These are phyloP conservation scores for Metschnikowia similis DNA, from an alignment of 805 yeast genomes.

Conservation along the genomic window DNA sequence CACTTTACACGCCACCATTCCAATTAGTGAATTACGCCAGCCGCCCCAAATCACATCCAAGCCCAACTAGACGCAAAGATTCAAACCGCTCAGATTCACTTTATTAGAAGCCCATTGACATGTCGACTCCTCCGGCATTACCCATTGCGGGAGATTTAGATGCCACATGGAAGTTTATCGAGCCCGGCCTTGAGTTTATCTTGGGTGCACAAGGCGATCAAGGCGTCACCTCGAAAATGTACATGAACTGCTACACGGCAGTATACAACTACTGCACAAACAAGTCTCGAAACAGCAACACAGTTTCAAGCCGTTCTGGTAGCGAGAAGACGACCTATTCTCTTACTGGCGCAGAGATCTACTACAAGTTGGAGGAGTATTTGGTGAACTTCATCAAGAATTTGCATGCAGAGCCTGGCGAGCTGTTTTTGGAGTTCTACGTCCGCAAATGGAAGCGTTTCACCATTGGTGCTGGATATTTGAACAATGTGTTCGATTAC, in stretches of 20 bases:
- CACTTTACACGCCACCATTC: neutral
- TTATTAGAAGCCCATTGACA: conserved; percentile 1
- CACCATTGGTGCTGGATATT: conserved; percentile 84
- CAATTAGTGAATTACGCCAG: neutral
- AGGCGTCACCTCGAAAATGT: conserved; percentile 64
- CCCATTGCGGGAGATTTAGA: conserved; percentile 60
- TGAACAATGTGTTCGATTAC: conserved; percentile 91
- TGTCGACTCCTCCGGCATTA: conserved; percentile 21
- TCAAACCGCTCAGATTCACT: neutral
- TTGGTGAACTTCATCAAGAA: conserved; percentile 54
- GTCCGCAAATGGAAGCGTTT: conserved; percentile 81
- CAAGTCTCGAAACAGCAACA: conserved; percentile 49
- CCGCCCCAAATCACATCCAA: neutral
- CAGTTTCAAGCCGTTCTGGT: conserved; percentile 11
- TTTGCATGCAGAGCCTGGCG: conserved; percentile 41
- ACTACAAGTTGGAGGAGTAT: conserved; percentile 64
- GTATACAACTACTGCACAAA: conserved; percentile 90
- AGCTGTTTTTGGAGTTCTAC: conserved; percentile 19
- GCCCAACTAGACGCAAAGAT: neutral
- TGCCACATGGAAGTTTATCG: conserved; percentile 74
- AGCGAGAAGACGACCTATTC: conserved; percentile 33
- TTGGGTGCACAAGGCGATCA: conserved; percentile 65
- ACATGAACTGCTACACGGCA: conserved; percentile 88
- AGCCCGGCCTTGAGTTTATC: conserved; percentile 69
- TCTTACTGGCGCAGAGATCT: conserved; percentile 87